Evolutionary conservation across 1,139 yeast genomes (phyloP).

Genomic region (Geotrichum histeridarum): DNA sequence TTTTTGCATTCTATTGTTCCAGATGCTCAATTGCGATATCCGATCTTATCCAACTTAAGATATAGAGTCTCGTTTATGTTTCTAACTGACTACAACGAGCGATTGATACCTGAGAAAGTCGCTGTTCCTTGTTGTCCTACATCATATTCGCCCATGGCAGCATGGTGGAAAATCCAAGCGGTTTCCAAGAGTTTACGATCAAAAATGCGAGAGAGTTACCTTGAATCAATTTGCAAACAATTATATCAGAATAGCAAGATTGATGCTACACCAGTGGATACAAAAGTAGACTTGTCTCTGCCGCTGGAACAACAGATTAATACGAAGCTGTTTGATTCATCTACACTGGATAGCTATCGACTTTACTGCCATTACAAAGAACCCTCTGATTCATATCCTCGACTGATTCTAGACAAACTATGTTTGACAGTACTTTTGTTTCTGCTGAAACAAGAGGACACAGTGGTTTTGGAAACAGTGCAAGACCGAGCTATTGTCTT

Average conservation of each 20-base stretch:
- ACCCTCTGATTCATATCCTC: conserved; percentile 7
- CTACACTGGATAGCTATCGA: conserved; percentile 7
- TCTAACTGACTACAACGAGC: background rate
- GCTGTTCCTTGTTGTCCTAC: background rate
- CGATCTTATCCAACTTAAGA: conserved; percentile 13
- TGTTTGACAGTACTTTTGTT: conserved; percentile 10
- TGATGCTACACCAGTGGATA: background rate
- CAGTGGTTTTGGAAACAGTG: background rate
- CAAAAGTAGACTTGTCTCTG: background rate
- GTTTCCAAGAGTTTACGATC: conserved; percentile 1
- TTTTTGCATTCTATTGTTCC: conserved; percentile 14
- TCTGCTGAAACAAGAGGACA: background rate
- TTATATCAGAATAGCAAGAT: background rate
- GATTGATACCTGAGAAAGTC: conserved; percentile 3
- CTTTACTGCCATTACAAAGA: conserved; percentile 8
- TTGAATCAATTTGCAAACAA: conserved; percentile 1
- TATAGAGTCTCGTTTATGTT: conserved; percentile 11
- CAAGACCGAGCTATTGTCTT: conserved; percentile 13
- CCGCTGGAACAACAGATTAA: conserved; percentile 2
- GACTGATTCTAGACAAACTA: conserved; percentile 2
- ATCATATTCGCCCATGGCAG: conserved; percentile 5
- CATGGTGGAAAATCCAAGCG: conserved; percentile 18
- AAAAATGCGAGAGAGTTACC: background rate
- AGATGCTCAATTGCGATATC: conserved; percentile 16
- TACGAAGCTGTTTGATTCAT: background rate